These are phyloP conservation scores for Cytidiella melzeri DNA, from an alignment of 768 basidiomycete species.

Conservation along the genomic window DNA sequence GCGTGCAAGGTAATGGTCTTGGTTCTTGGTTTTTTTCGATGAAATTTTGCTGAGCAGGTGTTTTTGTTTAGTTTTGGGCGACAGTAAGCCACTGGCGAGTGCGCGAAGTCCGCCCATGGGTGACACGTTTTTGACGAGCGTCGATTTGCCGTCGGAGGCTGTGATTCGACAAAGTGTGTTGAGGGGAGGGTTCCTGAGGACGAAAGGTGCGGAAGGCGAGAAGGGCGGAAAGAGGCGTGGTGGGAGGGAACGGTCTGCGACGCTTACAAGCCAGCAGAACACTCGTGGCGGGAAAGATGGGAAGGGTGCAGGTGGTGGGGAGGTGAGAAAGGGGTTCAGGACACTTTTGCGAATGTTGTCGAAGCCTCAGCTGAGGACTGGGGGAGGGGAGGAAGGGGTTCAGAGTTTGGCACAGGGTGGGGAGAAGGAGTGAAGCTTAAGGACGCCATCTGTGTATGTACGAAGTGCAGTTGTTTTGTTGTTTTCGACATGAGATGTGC, in stretches of 20 bases:
- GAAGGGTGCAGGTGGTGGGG: not conserved
- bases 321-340: conserved; percentile 8
- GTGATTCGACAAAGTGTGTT: conserved; percentile 16
- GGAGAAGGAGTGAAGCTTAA: too few relatives aligned
- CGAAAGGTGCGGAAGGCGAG: not conserved
- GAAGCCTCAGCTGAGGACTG: conserved; percentile 6
- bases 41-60: too few relatives aligned
- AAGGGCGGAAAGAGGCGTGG: not conserved
- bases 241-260: conserved; percentile 5
- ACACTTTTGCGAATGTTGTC: conserved; percentile 10
- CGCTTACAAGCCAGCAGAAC: conserved; percentile 7
- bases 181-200: not conserved
- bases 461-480: too few relatives aligned
- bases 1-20: conserved; percentile 5
- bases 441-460: too few relatives aligned
- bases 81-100: not conserved
- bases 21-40: not conserved
- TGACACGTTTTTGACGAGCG: conserved; percentile 19
- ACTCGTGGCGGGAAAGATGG: conserved; percentile 1
- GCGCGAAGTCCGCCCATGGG: conserved; percentile 17
- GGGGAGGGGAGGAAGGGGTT: not conserved
- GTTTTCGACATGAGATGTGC: too few relatives aligned
- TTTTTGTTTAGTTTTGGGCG: not conserved
- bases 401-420: too few relatives aligned
- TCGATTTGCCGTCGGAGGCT: conserved; percentile 21